A percentile compares a stretch with the other conserved stretches of the same genome.
phyloP scores from a whole-genome alignment of 2,329 filamentous ascomycete species.

The Cladobotryum mycophilum region DNA sequence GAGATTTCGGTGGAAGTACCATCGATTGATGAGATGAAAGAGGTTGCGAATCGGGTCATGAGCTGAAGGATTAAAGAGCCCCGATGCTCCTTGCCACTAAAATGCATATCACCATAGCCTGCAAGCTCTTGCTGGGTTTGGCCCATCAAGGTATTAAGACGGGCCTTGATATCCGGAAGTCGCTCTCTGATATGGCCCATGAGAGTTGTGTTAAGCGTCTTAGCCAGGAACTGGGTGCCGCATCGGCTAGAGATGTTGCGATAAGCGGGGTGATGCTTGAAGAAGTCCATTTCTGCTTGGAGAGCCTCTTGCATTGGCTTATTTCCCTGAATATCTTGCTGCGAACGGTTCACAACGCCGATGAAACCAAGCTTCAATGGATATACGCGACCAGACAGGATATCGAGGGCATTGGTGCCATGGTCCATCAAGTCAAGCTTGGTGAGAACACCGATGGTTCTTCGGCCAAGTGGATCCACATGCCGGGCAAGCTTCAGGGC shows the following conservation, averaged over 20 bases:
- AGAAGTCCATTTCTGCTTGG: conserved; percentile 86
- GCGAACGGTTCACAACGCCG: conserved; percentile 93
- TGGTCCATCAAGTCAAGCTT: conserved; percentile 99
- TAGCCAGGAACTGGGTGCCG: conserved; percentile 89
- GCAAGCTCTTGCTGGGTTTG: conserved; percentile 98
- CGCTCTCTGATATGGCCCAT: conserved; percentile 96
- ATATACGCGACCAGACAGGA: conserved; percentile 94
- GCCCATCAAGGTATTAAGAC: conserved; percentile 97
- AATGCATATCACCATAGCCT: conserved; percentile 96
- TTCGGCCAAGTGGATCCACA: conserved; percentile 88
- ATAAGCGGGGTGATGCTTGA: conserved; percentile 94
- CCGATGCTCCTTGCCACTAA: conserved; percentile 93
- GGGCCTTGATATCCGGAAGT: conserved; percentile 94
- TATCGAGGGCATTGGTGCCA: conserved; percentile 94
- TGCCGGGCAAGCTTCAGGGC: conserved; percentile 93
- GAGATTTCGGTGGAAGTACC: conserved; percentile 98
- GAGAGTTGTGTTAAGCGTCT: conserved; percentile 88
- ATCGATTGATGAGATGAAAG: conserved; percentile 97
- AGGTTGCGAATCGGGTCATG: conserved; percentile 97
- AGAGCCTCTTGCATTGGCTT: conserved; percentile 93
- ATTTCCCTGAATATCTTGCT: conserved; percentile 94
- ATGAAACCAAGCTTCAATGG: conserved; percentile 96
- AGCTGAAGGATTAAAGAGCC: conserved; percentile 92
- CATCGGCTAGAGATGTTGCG: conserved; percentile 91
- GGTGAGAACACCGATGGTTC: conserved; percentile 94